These are phyloP conservation scores for Rhazya stricta DNA, from an alignment of 257 asterid species.

Conservation along the genomic window DNA sequence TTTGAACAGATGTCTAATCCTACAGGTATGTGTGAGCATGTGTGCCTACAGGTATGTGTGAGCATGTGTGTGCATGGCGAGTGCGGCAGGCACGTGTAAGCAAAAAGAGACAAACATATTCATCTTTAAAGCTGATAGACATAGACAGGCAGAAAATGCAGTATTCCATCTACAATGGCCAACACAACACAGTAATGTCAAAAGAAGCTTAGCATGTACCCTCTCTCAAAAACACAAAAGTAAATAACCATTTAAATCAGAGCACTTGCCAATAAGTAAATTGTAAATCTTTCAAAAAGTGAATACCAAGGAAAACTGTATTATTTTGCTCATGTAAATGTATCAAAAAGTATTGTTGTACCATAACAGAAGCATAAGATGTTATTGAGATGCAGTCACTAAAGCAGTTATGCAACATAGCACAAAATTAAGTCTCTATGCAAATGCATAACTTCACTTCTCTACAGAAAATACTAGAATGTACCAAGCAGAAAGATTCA, in stretches of 20 bases:
- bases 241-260: background rate
- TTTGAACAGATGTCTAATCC: background rate
- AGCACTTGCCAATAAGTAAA: background rate
- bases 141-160: background rate
- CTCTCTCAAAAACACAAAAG: background rate
- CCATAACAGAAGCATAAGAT: background rate
- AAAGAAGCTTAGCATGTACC: background rate
- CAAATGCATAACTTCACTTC: background rate
- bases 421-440: background rate
- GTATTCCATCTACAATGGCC: background rate
- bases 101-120: background rate
- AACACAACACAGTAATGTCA: background rate
- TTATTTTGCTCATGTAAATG: background rate
- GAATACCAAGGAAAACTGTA: background rate
- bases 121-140: background rate
- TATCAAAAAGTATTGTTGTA: background rate
- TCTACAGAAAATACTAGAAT: background rate
- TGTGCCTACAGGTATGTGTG: background rate
- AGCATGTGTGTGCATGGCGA: no score
- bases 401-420: background rate
- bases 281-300: background rate
- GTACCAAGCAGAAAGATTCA: background rate
- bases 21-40: background rate
- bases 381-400: background rate
- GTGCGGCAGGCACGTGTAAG: background rate